Evolutionary conservation across 2,329 filamentous ascomycete species (phyloP).

Genomic region (Capronia americana): DNA sequence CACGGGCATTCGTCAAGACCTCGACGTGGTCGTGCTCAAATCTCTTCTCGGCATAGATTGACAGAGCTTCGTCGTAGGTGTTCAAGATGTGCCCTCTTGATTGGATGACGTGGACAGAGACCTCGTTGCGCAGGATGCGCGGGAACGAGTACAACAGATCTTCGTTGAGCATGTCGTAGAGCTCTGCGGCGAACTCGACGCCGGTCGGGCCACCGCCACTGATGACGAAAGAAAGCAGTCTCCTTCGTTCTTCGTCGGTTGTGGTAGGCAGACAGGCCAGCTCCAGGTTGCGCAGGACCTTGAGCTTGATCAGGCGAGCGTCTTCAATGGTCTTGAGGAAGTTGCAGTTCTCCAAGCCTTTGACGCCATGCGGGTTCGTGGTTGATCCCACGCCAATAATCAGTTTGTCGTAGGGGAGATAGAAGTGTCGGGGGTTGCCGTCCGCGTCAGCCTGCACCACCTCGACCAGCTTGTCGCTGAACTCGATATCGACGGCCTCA

Average conservation of each 20-base stretch:
- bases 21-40: constrained; percentile 92
- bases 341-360: constrained; percentile 89
- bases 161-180: constrained; percentile 96
- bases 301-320: constrained; percentile 85
- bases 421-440: constrained; percentile 82
- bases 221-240: constrained; percentile 92
- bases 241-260: constrained; percentile 80
- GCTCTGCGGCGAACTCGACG: constrained; percentile 95
- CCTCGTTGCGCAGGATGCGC: constrained; percentile 89
- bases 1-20: constrained; percentile 88
- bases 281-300: constrained; percentile 88
- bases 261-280: constrained; percentile 92
- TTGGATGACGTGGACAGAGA: constrained; percentile 96
- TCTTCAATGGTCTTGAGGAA: constrained; percentile 96
- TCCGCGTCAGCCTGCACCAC: constrained; percentile 73
- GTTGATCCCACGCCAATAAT: constrained; percentile 88
- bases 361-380: constrained; percentile 94
- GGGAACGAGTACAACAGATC: constrained; percentile 86
- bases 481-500: constrained; percentile 85
- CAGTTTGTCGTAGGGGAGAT: constrained; percentile 96
- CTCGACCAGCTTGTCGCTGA: constrained; percentile 89
- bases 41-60: constrained; percentile 86
- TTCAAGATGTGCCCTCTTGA: constrained; percentile 94
- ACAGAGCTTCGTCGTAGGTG: constrained; percentile 95
- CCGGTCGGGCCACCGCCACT: constrained; percentile 95